Percentiles rank a stretch among this genome's conserved stretches.
These are phyloP conservation scores for Scutellaria galericulata DNA, from an alignment of 257 asterid species.

Conservation along the genomic window DNA sequence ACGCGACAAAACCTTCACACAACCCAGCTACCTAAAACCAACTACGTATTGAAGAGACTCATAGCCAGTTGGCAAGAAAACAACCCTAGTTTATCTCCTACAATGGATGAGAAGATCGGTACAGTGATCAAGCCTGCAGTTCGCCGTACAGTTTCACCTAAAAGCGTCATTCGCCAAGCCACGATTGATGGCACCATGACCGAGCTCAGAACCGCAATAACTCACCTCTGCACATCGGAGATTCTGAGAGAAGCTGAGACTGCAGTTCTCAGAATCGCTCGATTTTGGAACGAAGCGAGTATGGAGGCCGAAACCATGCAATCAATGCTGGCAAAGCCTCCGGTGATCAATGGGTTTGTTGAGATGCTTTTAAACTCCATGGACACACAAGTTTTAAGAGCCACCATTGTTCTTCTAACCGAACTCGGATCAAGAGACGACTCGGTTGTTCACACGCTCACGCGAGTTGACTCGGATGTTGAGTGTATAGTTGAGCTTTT, in stretches of 20 bases:
- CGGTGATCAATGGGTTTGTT: slow-evolving; percentile 66
- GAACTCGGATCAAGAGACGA: slow-evolving; percentile 69
- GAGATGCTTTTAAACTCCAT: slow-evolving; percentile 74
- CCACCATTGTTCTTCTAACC: slow-evolving; percentile 57
- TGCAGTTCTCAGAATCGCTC: slow-evolving; percentile 63
- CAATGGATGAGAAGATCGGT: background rate
- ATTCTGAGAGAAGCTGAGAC: slow-evolving; percentile 62
- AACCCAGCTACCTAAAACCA: slow-evolving; percentile 67
- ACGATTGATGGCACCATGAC: slow-evolving; percentile 48
- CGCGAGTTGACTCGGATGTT: slow-evolving; percentile 80
- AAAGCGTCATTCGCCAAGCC: slow-evolving; percentile 59
- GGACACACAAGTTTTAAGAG: slow-evolving; percentile 54
- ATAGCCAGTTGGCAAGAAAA: slow-evolving; percentile 78
- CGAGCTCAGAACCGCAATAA: slow-evolving; percentile 60
- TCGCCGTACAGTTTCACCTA: slow-evolving; percentile 47
- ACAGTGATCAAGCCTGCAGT: slow-evolving; percentile 29
- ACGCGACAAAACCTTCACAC: slow-evolving; percentile 71
- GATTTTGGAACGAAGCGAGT: slow-evolving; percentile 48
- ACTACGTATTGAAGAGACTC: slow-evolving; percentile 82
- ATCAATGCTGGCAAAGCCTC: slow-evolving; percentile 64
- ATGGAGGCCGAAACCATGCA: slow-evolving; percentile 43
- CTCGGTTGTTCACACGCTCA: slow-evolving; percentile 62
- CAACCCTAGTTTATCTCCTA: slow-evolving; percentile 28
- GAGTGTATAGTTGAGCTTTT: slow-evolving; percentile 66
- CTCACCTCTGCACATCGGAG: slow-evolving; percentile 70